A percentile compares a stretch with the other conserved stretches of the same genome.
phyloP scores from a whole-genome alignment of 768 basidiomycete genomes.

The Rhodotorula kratochvilovae region DNA sequence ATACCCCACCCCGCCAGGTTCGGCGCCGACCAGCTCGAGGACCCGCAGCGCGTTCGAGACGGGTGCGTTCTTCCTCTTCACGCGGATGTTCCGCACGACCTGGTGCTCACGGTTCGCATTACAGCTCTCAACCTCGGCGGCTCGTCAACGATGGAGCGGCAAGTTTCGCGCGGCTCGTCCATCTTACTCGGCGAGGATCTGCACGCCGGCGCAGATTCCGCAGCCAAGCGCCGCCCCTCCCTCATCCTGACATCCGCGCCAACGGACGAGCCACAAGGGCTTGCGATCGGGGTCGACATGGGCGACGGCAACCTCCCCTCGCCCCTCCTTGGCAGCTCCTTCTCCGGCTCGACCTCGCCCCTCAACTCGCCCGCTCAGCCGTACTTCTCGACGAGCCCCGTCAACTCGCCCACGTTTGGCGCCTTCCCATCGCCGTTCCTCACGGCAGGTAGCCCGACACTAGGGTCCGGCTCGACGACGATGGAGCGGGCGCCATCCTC shows the following conservation, averaged over 20 bases:
- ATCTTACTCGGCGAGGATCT: constrained; percentile 30
- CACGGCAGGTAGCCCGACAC: constrained; percentile 13
- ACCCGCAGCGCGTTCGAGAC: constrained; percentile 11
- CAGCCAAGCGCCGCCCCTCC: constrained; percentile 21
- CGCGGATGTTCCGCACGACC: neutral
- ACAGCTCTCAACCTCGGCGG: constrained; percentile 6
- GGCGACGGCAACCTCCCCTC: constrained; percentile 1
- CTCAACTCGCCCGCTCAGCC: constrained; percentile 11
- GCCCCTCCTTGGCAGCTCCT: constrained; percentile 12
- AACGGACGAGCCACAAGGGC: constrained; percentile 21
- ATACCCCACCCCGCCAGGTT: constrained; percentile 24
- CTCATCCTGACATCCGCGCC: constrained; percentile 36
- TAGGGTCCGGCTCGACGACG: constrained; percentile 1
- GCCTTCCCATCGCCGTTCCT: constrained; percentile 20
- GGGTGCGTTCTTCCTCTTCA: neutral
- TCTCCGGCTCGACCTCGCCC: constrained; percentile 23
- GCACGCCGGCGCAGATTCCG: neutral
- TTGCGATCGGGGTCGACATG: constrained; percentile 22
- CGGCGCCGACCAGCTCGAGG: constrained; percentile 6
- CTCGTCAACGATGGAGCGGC: neutral
- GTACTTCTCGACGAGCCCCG: constrained; percentile 30
- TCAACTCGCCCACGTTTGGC: constrained; percentile 10
- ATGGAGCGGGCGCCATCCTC: constrained; percentile 30
- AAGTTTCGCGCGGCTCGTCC: constrained; percentile 1
- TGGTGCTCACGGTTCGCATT: neutral